Conservation (phyloP, 2,329 filamentous ascomycete species). For the Pyrenophora tritici-repentis region DNA sequence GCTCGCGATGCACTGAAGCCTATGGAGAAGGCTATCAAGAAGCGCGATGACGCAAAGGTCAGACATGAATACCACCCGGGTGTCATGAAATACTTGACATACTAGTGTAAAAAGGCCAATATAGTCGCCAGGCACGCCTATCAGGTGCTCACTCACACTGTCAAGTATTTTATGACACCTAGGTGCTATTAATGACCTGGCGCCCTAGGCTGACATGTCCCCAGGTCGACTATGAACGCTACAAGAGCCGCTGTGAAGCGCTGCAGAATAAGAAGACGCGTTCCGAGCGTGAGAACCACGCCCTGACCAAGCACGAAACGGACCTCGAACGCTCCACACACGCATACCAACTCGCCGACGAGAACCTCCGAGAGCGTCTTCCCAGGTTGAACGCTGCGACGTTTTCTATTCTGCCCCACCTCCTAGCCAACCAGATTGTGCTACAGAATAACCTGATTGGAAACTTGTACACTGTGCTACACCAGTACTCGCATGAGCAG, state of each 20-base stretch:
- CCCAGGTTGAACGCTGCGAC: slow-evolving; percentile 72
- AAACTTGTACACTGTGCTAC: slow-evolving; percentile 76
- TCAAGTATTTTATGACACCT: too few relatives aligned
- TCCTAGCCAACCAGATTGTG: slow-evolving; percentile 72
- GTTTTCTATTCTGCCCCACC: slow-evolving; percentile 73
- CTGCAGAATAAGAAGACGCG: slow-evolving; percentile 71
- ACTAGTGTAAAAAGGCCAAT: too few relatives aligned
- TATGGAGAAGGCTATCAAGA: slow-evolving; percentile 82
- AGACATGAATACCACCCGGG: neutral
- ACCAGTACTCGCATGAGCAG: slow-evolving; percentile 72
- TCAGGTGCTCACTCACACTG: too few relatives aligned
- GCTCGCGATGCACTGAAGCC: slow-evolving; percentile 72
- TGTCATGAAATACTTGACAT: too few relatives aligned
- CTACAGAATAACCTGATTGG: slow-evolving; percentile 79
- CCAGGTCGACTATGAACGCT: slow-evolving; percentile 77
- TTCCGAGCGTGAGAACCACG: slow-evolving; percentile 73
- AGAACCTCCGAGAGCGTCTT: slow-evolving; percentile 71
- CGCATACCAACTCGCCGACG: slow-evolving; percentile 76
- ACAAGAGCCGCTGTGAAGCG: slow-evolving; percentile 71
- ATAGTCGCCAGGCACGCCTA: too few relatives aligned
- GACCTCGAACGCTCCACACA: slow-evolving; percentile 70
- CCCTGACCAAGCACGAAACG: slow-evolving; percentile 71
- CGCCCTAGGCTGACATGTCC: slow-evolving; percentile 14
- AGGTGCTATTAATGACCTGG: too few relatives aligned
- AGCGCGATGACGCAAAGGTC: slow-evolving; percentile 77